Percentiles rank a stretch among this genome's conserved stretches.
phyloP scores from a whole-genome alignment of 2,329 filamentous ascomycete genomes.

The Cercospora janseana region DNA sequence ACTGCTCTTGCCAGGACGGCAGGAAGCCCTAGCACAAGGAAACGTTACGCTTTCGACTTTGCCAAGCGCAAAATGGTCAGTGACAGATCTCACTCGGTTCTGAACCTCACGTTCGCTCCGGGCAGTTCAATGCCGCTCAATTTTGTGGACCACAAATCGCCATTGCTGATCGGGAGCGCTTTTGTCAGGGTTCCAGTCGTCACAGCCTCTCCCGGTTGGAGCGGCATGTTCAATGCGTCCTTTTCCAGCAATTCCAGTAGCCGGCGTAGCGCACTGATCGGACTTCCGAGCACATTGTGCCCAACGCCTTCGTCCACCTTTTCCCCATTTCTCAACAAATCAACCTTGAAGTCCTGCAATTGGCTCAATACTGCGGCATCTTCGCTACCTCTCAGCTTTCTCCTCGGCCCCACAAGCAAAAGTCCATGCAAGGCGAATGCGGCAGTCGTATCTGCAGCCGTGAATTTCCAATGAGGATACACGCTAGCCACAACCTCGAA shows the following conservation, averaged over 20 bases:
- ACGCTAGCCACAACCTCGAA: conserved; percentile 26
- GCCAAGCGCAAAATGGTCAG: background rate
- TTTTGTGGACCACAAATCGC: conserved; percentile 25
- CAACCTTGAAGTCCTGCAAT: conserved; percentile 23
- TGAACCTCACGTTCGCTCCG: conserved; percentile 24
- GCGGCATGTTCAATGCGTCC: conserved; percentile 25
- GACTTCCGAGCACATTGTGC: conserved; percentile 26
- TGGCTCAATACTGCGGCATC: conserved; percentile 20
- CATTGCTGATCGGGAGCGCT: conserved; percentile 23
- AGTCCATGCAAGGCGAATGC: conserved; percentile 27
- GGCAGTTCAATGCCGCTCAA: conserved; percentile 25
- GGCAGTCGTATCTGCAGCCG: conserved; percentile 25
- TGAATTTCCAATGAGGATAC: conserved; percentile 28
- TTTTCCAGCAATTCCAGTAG: conserved; percentile 24
- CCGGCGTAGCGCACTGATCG: conserved; percentile 23
- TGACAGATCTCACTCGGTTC: conserved; percentile 16
- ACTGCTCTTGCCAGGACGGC: no score
- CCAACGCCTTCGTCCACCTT: conserved; percentile 21
- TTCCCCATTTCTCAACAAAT: conserved; percentile 20
- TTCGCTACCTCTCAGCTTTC: conserved; percentile 6
- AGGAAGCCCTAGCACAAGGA: no score
- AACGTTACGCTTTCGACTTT: no score
- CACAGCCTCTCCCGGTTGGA: conserved; percentile 23
- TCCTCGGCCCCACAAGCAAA: conserved; percentile 23
- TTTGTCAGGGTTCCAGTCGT: conserved; percentile 27